Evolutionary conservation across 768 basidiomycete species (phyloP).

Genomic region (Hydnum rufescens): DNA sequence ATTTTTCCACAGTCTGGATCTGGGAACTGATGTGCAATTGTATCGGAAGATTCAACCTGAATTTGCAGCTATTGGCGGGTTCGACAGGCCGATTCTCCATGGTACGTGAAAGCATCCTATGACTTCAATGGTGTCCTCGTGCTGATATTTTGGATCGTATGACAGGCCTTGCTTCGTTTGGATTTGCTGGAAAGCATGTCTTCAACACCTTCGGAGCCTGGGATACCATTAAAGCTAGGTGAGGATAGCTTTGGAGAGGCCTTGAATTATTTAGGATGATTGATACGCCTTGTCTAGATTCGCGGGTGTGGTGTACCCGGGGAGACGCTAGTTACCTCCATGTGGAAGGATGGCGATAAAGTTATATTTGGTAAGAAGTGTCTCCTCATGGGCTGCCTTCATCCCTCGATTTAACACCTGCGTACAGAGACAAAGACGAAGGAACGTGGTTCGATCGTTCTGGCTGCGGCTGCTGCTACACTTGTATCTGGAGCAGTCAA

Average conservation of each 20-base stretch:
- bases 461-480: constrained; percentile 71
- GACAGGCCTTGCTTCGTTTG: constrained; percentile 71
- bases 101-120: constrained; percentile 21
- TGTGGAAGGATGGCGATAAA: constrained; percentile 93
- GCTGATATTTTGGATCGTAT: background rate
- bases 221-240: constrained; percentile 91
- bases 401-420: background rate
- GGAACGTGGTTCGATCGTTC: constrained; percentile 50
- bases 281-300: constrained; percentile 30
- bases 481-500: too few species aligned
- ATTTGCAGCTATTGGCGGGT: constrained; percentile 89
- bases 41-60: constrained; percentile 58
- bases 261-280: background rate
- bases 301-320: constrained; percentile 80
- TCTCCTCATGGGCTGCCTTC: background rate
- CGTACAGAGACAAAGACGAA: constrained; percentile 65
- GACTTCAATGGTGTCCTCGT: background rate
- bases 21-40: too few species aligned
- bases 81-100: constrained; percentile 74
- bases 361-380: constrained; percentile 71
- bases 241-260: constrained; percentile 16
- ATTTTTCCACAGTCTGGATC: too few species aligned
- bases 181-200: constrained; percentile 84
- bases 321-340: constrained; percentile 84
- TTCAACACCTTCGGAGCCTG: constrained; percentile 67